Conservation (phyloP, 2,329 filamentous ascomycete genomes). For the Xylaria polymorpha region DNA sequence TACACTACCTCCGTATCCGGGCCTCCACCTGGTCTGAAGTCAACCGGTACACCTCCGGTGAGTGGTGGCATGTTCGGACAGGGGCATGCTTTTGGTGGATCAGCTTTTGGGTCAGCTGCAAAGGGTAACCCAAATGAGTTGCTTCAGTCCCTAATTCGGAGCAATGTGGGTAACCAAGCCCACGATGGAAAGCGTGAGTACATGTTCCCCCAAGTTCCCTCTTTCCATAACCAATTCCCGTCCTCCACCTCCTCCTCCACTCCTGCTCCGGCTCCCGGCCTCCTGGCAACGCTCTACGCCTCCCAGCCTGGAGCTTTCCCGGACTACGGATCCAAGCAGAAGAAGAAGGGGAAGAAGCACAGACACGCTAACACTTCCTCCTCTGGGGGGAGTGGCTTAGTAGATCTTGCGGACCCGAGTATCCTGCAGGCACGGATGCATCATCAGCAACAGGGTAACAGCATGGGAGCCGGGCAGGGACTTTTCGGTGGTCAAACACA, state of each 20-base stretch:
- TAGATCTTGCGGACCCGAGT: slow-evolving; percentile 99
- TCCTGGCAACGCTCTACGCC: slow-evolving; percentile 92
- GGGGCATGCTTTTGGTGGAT: slow-evolving; percentile 82
- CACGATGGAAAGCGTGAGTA: slow-evolving; percentile 99
- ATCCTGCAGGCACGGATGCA: slow-evolving; percentile 98
- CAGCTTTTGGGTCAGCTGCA: slow-evolving; percentile 73
- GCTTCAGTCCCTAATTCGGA: slow-evolving; percentile 84
- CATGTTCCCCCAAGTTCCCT: slow-evolving; percentile 71
- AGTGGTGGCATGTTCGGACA: slow-evolving; percentile 85
- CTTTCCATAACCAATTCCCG: slow-evolving; percentile 88
- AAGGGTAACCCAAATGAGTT: slow-evolving; percentile 79
- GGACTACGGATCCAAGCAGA: slow-evolving; percentile 95
- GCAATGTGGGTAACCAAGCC: slow-evolving; percentile 74
- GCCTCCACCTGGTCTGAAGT: slow-evolving; percentile 94
- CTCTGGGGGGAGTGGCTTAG: slow-evolving; percentile 98
- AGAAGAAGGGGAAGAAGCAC: slow-evolving; percentile 99
- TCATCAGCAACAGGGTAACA: slow-evolving; percentile 80
- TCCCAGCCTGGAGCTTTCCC: slow-evolving; percentile 86
- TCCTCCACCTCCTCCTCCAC: slow-evolving; percentile 83
- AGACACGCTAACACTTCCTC: slow-evolving; percentile 99
- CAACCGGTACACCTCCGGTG: slow-evolving; percentile 86
- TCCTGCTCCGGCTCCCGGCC: slow-evolving; percentile 91
- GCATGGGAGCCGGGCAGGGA: slow-evolving; percentile 86
- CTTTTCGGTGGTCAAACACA: slow-evolving; percentile 88
- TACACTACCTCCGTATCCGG: slow-evolving; percentile 89